phyloP scores from a whole-genome alignment of 169 alveolate genomes.

The Plasmodium berghei region DNA sequence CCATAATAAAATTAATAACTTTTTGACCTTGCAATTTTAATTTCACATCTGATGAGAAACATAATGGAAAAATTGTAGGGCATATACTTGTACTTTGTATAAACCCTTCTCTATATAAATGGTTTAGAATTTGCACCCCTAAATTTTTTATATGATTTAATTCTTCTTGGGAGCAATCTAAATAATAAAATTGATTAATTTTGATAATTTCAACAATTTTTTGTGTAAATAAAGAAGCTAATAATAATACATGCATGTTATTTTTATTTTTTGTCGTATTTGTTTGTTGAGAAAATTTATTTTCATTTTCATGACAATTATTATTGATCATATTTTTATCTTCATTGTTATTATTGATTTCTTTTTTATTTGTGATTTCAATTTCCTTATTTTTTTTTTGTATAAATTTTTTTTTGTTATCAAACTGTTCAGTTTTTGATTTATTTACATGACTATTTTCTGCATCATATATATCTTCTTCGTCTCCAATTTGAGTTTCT shows the following conservation, averaged over 20 bases:
- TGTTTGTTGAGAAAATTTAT: neutral
- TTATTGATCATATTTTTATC: neutral
- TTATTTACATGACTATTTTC: too few species aligned
- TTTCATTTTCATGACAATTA: neutral
- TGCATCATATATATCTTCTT: too few species aligned
- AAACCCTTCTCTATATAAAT: constrained; percentile 71
- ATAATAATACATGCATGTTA: constrained; percentile 38
- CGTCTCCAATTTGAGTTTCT: too few species aligned
- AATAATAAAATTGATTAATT: constrained; percentile 34
- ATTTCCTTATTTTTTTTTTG: neutral
- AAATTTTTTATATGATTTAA: constrained; percentile 42
- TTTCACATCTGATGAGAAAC: constrained; percentile 38
- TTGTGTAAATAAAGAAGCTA: constrained; percentile 48
- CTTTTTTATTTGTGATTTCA: neutral
- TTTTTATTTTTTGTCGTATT: constrained; percentile 38
- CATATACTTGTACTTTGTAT: constrained; percentile 38
- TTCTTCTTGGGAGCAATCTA: constrained; percentile 64
- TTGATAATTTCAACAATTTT: constrained; percentile 37
- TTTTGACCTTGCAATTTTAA: constrained; percentile 63
- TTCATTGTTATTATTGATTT: neutral
- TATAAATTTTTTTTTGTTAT: too few species aligned
- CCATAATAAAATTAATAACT: constrained; percentile 41
- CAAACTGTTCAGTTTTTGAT: too few species aligned
- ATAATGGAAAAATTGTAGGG: constrained; percentile 50
- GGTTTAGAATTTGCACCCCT: constrained; percentile 47